phyloP scores from a whole-genome alignment of 352 stramenopile genomes.

The Thraustotheca clavata region DNA sequence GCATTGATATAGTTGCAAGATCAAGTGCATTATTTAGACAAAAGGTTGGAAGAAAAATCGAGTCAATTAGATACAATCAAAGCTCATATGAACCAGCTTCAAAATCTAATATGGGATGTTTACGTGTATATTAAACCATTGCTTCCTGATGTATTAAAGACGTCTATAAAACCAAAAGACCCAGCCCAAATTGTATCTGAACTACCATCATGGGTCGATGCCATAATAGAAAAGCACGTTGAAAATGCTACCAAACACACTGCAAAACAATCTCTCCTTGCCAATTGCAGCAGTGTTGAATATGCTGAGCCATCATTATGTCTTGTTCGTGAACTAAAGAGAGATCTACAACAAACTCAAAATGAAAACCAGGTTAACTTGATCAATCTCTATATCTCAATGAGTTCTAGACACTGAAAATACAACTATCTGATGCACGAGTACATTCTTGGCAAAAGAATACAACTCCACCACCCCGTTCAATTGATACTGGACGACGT shows the following conservation, averaged over 20 bases:
- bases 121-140: not conserved
- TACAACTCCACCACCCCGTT: not conserved
- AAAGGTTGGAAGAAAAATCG: not conserved
- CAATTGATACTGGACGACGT: not conserved
- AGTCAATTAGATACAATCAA: conserved; percentile 6
- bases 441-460: not conserved
- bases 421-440: not conserved
- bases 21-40: too few relatives aligned
- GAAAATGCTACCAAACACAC: not conserved
- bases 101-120: conserved; percentile 6
- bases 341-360: not conserved
- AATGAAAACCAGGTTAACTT: conserved; percentile 17
- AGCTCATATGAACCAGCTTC: not conserved
- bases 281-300: conserved; percentile 17
- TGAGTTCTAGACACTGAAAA: not conserved
- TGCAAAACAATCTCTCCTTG: conserved; percentile 11
- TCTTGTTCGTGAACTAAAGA: conserved; percentile 6
- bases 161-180: not conserved
- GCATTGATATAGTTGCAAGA: too few relatives aligned
- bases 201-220: not conserved
- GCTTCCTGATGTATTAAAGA: not conserved
- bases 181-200: not conserved
- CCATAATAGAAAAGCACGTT: not conserved
- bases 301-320: conserved; percentile 15
- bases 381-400: not conserved